phyloP scores from a whole-genome alignment of 192 early-diverging fungal species.

The Mortierella antarctica region DNA sequence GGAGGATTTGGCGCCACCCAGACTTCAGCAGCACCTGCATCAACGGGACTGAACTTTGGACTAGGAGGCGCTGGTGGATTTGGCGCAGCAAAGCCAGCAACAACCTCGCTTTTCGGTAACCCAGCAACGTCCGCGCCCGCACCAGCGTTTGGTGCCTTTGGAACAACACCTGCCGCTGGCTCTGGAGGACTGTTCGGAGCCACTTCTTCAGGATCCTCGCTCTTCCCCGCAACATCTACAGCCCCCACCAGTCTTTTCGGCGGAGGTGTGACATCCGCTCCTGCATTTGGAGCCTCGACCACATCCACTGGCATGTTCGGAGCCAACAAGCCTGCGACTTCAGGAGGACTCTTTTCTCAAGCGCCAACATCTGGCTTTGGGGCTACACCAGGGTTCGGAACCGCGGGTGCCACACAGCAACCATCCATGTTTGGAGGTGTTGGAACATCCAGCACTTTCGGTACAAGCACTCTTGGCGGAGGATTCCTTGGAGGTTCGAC shows the following conservation, averaged over 20 bases:
- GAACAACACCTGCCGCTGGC: constrained; percentile 26
- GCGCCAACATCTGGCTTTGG: constrained; percentile 26
- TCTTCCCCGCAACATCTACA: constrained; percentile 31
- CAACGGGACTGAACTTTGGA: constrained; percentile 49
- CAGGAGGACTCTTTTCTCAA: constrained; percentile 17
- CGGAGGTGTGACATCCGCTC: constrained; percentile 33
- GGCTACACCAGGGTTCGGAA: constrained; percentile 19
- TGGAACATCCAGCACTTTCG: constrained; percentile 22
- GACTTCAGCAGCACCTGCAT: constrained; percentile 31
- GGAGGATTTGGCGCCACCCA: constrained; percentile 60
- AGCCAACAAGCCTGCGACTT: constrained; percentile 22
- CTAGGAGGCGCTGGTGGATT: constrained; percentile 14
- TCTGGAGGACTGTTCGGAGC: constrained; percentile 56
- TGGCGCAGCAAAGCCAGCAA: constrained; percentile 43
- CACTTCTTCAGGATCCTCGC: constrained; percentile 24
- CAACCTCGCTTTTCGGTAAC: constrained; percentile 52
- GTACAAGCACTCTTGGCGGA: constrained; percentile 36
- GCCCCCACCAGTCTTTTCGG: constrained; percentile 39
- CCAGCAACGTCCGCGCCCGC: constrained; percentile 32
- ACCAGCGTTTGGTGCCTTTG: constrained; percentile 44
- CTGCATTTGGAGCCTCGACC: constrained; percentile 28
- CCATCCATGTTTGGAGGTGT: constrained; percentile 28
- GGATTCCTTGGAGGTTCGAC: constrained; percentile 58
- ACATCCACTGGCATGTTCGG: constrained; percentile 32
- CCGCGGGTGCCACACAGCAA: constrained; percentile 4